Evolutionary conservation across 1,284 basidiomycete species (phyloP).

Genomic region (Fistulina hepatica): DNA sequence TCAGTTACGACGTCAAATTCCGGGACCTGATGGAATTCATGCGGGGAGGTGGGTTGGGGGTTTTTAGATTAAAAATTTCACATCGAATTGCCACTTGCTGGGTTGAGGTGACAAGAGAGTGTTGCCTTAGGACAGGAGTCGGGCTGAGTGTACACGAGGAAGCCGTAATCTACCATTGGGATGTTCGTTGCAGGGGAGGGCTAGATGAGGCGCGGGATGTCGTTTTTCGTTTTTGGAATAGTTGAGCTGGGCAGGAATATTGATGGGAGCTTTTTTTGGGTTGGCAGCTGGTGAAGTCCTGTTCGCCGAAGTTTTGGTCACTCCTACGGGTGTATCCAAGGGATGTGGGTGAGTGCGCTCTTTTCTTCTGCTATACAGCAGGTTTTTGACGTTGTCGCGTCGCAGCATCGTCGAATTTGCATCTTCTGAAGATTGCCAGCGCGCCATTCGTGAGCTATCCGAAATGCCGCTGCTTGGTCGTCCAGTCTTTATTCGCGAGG

Average conservation of each 20-base stretch:
- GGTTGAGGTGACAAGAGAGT: constrained; percentile 20
- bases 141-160: constrained; percentile 3
- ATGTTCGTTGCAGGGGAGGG: not conserved
- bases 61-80: no score
- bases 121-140: constrained; percentile 9
- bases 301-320: constrained; percentile 96
- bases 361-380: constrained; percentile 1
- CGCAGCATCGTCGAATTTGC: constrained; percentile 91
- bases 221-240: constrained; percentile 15
- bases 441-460: constrained; percentile 77
- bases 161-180: constrained; percentile 8
- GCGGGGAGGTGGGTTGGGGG: constrained; percentile 95
- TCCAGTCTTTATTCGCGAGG: constrained; percentile 94
- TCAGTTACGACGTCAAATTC: constrained; percentile 96
- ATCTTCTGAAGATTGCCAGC: constrained; percentile 74
- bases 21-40: constrained; percentile 97
- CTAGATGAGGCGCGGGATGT: constrained; percentile 7
- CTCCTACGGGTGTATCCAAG: constrained; percentile 93
- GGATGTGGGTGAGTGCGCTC: constrained; percentile 89
- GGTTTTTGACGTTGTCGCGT: constrained; percentile 7
- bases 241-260: constrained; percentile 57
- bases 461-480: constrained; percentile 84
- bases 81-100: constrained; percentile 21
- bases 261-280: constrained; percentile 74
- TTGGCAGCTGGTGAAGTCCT: constrained; percentile 92